Evolutionary conservation across 208 protist genomes (phyloP).

Genomic region (Crithidia expoeki): DNA sequence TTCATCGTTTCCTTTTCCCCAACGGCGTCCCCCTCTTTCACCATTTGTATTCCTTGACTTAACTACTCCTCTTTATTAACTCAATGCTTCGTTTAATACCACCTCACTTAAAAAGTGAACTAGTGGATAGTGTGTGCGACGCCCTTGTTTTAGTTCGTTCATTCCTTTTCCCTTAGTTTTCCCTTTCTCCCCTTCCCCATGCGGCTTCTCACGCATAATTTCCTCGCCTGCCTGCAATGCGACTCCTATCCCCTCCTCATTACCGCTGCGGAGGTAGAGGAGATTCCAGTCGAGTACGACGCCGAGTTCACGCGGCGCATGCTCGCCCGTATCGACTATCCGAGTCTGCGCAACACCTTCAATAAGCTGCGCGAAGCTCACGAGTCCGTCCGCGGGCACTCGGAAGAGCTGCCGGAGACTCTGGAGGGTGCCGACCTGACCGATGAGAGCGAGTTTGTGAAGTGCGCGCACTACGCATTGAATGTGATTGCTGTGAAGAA

Average conservation of each 20-base stretch:
- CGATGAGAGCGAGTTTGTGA: constrained; percentile 61
- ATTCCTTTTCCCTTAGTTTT: not conserved
- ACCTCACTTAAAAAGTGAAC: not conserved
- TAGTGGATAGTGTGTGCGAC: not conserved
- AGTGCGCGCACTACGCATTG: constrained; percentile 65
- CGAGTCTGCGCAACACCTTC: constrained; percentile 63
- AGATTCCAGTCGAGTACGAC: constrained; percentile 72
- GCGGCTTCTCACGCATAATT: constrained; percentile 90
- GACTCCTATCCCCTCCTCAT: constrained; percentile 72
- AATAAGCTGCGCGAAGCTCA: constrained; percentile 42
- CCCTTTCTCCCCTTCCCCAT: constrained; percentile 31
- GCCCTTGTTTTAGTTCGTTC: not conserved
- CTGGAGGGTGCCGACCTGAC: constrained; percentile 64
- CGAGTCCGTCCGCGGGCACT: constrained; percentile 19
- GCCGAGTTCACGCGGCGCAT: constrained; percentile 82
- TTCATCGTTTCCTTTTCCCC: too few species aligned
- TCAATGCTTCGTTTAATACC: constrained; percentile 1
- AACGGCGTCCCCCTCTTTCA: too few species aligned
- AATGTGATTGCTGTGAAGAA: constrained; percentile 76
- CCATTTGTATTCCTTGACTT: too few species aligned
- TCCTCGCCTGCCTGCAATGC: constrained; percentile 86
- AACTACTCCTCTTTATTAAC: too few species aligned
- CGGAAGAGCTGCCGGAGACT: constrained; percentile 43
- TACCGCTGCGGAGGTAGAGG: constrained; percentile 46
- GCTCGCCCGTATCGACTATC: constrained; percentile 84